Evolutionary conservation across 768 basidiomycete genomes (phyloP).

Genomic region (Pleurotus eryngii): DNA sequence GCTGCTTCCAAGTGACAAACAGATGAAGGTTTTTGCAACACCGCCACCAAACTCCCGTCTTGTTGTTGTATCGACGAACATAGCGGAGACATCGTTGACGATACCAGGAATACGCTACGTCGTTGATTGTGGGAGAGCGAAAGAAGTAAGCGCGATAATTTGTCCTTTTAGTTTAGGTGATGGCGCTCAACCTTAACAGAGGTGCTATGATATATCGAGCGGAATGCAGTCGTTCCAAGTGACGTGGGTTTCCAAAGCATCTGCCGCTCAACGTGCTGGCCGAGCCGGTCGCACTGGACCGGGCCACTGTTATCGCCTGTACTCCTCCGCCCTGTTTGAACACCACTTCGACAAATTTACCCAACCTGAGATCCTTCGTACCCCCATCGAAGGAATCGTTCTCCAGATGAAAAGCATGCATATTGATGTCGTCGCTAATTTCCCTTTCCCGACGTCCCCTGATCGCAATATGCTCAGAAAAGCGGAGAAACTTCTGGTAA

Average conservation of each 20-base stretch:
- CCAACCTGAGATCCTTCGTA: slow-evolving; percentile 88
- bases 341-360: slow-evolving; percentile 87
- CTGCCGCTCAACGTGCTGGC: slow-evolving; percentile 90
- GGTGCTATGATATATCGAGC: slow-evolving; percentile 75
- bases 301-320: slow-evolving; percentile 96
- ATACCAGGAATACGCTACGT: slow-evolving; percentile 98
- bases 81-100: slow-evolving; percentile 95
- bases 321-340: slow-evolving; percentile 93
- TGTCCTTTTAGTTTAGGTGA: neutral
- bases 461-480: slow-evolving; percentile 70
- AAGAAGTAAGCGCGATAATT: slow-evolving; percentile 58
- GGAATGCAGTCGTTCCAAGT: slow-evolving; percentile 93
- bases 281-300: slow-evolving; percentile 97
- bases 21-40: slow-evolving; percentile 87
- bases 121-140: slow-evolving; percentile 93
- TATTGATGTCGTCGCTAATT: slow-evolving; percentile 93
- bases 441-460: slow-evolving; percentile 97
- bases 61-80: slow-evolving; percentile 93
- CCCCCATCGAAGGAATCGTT: slow-evolving; percentile 95
- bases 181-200: slow-evolving; percentile 36
- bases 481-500: slow-evolving; percentile 76
- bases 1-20: slow-evolving; percentile 86
- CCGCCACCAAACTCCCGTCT: slow-evolving; percentile 81
- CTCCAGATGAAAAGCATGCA: slow-evolving; percentile 99
- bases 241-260: slow-evolving; percentile 93